Evolutionary conservation across 2,329 filamentous ascomycete genomes (phyloP).

Genomic region (Ophiognomonia clavigignenti-juglandacearum): DNA sequence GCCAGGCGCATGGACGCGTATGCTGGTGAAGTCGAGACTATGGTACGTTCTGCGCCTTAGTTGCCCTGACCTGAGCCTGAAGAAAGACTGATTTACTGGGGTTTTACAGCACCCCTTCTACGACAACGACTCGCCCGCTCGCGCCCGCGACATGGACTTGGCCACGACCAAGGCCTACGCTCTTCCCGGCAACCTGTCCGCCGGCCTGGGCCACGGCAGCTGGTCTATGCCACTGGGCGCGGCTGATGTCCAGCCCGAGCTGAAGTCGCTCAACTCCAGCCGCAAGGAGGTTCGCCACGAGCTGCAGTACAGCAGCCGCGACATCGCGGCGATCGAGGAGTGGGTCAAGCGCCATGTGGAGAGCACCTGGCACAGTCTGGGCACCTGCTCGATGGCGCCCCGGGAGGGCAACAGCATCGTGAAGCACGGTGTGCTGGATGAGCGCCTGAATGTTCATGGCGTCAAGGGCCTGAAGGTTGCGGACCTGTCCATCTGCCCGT

Average conservation of each 20-base stretch:
- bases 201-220: conserved; percentile 68
- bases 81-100: conserved; percentile 27
- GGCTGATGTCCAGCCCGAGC: conserved; percentile 43
- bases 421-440: conserved; percentile 73
- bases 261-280: conserved; percentile 57
- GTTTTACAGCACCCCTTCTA: conserved; percentile 64
- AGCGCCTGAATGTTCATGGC: conserved; percentile 72
- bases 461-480: conserved; percentile 74
- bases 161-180: conserved; percentile 72
- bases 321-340: conserved; percentile 53
- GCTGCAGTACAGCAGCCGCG: conserved; percentile 58
- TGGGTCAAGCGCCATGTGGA: conserved; percentile 69
- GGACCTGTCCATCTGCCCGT: conserved; percentile 69
- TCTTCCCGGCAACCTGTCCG: conserved; percentile 64
- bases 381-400: conserved; percentile 74
- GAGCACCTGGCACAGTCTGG: conserved; percentile 66
- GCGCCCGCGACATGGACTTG: conserved; percentile 68
- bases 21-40: conserved; percentile 64
- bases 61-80: background rate
- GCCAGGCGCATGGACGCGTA: conserved; percentile 74
- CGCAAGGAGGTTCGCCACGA: conserved; percentile 55
- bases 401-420: conserved; percentile 73
- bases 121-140: conserved; percentile 62
- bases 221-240: conserved; percentile 60
- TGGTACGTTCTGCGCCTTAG: conserved; percentile 26